These are phyloP conservation scores for Neospermospora avenae DNA, from an alignment of 2,329 filamentous ascomycete genomes.

Conservation along the genomic window DNA sequence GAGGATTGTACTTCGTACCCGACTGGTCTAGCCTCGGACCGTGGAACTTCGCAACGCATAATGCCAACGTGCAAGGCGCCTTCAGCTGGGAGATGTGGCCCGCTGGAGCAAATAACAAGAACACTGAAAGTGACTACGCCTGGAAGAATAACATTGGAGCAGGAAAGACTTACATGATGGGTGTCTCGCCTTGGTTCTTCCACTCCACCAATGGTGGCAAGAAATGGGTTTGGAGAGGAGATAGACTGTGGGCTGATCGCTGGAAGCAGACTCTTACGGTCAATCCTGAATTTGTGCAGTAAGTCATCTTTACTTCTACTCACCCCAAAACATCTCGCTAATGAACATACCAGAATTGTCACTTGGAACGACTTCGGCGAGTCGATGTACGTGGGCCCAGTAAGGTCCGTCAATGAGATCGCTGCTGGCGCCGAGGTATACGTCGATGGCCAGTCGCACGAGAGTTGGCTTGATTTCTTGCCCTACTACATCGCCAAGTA, in stretches of 20 bases:
- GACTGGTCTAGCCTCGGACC: constrained; percentile 44
- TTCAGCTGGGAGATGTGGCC: constrained; percentile 46
- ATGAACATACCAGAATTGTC: constrained; percentile 34
- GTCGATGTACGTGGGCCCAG: constrained; percentile 49
- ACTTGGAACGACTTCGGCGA: constrained; percentile 55
- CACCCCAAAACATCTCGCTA: constrained; percentile 24
- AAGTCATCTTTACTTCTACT: constrained; percentile 29
- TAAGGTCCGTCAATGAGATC: constrained; percentile 38
- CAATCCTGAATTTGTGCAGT: constrained; percentile 44
- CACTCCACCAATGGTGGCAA: constrained; percentile 55
- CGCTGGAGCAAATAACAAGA: constrained; percentile 36
- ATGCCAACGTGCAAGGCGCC: constrained; percentile 37
- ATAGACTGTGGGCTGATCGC: constrained; percentile 57
- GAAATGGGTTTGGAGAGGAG: constrained; percentile 62
- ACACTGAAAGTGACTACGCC: constrained; percentile 37
- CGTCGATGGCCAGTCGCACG: constrained; percentile 47
- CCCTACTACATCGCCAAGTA: constrained; percentile 50
- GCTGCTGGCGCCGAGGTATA: constrained; percentile 45
- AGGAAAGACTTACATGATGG: constrained; percentile 49
- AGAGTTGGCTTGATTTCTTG: constrained; percentile 46
- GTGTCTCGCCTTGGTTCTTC: constrained; percentile 58
- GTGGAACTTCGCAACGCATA: constrained; percentile 27
- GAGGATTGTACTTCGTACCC: constrained; percentile 43
- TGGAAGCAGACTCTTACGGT: constrained; percentile 50
- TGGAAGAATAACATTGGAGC: constrained; percentile 38